Evolutionary conservation across 345 rosid genomes (phyloP).

Genomic region (Ceriops decandra): DNA sequence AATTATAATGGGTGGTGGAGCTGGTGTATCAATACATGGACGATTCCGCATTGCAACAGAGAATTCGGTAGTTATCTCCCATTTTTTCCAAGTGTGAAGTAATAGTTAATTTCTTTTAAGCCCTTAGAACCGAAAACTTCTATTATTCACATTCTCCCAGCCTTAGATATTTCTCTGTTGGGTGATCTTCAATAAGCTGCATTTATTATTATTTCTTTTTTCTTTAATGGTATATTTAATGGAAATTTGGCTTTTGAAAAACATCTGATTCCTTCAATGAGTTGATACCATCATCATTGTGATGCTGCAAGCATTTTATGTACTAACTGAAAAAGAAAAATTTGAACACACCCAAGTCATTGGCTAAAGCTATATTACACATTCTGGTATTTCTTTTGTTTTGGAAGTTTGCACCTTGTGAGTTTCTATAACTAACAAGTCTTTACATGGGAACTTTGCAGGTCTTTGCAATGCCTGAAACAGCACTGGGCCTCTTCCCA

Average conservation of each 20-base stretch:
- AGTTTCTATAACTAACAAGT: background rate
- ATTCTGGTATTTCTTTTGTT: background rate
- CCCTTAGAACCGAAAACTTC: background rate
- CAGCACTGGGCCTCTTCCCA: slow-evolving; percentile 81
- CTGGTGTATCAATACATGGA: slow-evolving; percentile 73
- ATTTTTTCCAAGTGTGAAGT: slow-evolving; percentile 6
- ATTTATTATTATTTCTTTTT: no score
- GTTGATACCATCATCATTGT: no score
- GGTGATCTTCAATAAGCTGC: background rate
- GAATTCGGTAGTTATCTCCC: slow-evolving; percentile 45
- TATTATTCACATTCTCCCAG: background rate
- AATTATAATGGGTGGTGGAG: slow-evolving; percentile 88
- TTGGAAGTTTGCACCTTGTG: background rate
- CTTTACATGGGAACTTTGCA: slow-evolving; percentile 21
- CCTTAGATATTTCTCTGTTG: background rate
- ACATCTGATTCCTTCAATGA: no score
- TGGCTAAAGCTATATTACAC: no score
- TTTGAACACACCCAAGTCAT: no score
- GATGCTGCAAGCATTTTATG: no score
- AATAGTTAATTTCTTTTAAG: background rate
- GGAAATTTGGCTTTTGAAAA: no score
- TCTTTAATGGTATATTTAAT: no score
- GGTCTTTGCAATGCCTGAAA: slow-evolving; percentile 92
- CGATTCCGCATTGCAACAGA: slow-evolving; percentile 75
- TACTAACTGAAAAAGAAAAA: no score